These are phyloP conservation scores for Hirsutella minnesotensis DNA, from an alignment of 2,329 filamentous ascomycete genomes.

Conservation along the genomic window DNA sequence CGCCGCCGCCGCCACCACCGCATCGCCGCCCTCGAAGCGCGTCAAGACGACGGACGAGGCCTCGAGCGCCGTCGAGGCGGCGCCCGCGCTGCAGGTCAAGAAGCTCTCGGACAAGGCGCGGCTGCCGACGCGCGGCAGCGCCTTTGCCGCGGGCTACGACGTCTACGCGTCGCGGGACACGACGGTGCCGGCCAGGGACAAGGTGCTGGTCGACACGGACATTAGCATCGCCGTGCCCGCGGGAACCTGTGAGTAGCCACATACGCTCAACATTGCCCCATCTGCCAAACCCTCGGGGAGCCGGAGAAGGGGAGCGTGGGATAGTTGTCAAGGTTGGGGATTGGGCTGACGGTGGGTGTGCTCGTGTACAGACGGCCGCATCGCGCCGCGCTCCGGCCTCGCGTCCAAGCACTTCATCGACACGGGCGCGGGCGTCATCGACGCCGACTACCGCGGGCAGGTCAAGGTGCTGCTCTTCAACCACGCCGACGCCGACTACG, in stretches of 20 bases:
- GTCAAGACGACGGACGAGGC: slow-evolving; percentile 46
- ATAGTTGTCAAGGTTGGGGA: no score
- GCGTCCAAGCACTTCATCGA: slow-evolving; percentile 94
- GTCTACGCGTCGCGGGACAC: slow-evolving; percentile 69
- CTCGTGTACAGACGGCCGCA: slow-evolving; percentile 63
- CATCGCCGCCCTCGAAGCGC: slow-evolving; percentile 68
- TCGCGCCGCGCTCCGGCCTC: slow-evolving; percentile 83
- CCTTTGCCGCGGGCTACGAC: slow-evolving; percentile 88
- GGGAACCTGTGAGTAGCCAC: slow-evolving; percentile 78
- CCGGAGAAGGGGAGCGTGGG: no score
- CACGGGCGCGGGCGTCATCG: slow-evolving; percentile 90
- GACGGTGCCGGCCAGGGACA: slow-evolving; percentile 68
- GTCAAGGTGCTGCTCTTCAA: slow-evolving; percentile 96
- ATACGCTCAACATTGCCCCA: no score
- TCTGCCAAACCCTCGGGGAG: no score
- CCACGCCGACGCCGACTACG: slow-evolving; percentile 71
- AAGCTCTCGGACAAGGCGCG: slow-evolving; percentile 71
- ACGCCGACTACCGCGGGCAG: slow-evolving; percentile 90
- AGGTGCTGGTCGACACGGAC: slow-evolving; percentile 80
- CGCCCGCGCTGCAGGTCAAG: slow-evolving; percentile 70
- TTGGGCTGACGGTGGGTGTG: no score
- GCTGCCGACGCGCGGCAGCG: slow-evolving; percentile 78
- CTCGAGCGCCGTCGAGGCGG: slow-evolving; percentile 23
- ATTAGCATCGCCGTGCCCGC: slow-evolving; percentile 83
- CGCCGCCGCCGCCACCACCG: slow-evolving; percentile 37